Evolutionary conservation across 2,329 filamentous ascomycete species (phyloP), one percentile per base, ranked within the genome.

Genomic region (Botrytis fabae): DNA sequence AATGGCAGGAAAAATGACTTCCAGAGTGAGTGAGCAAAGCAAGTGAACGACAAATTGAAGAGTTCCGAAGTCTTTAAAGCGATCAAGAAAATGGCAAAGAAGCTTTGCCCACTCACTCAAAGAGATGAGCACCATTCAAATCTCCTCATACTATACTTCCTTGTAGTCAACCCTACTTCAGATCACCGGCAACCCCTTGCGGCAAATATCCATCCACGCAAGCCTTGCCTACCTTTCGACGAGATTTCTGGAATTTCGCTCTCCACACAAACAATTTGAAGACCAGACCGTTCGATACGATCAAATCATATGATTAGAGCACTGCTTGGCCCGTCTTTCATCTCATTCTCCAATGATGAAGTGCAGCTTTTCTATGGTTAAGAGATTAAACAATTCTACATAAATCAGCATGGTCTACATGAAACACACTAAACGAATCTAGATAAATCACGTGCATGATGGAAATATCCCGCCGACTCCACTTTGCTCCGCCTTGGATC

Each of bases 1-100:
- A 65, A 65, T 65, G 62, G 16, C 63, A 48, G 28, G 28, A 35
- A 64, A 32, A 28, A 9, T 18, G 42, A 64, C 62, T 64, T 64
- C 62, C 42, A 8, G 62, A 64, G n/a, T 28, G 18, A 65, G 28
- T 46, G 28, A 32, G 40, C 32, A 65, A 35, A 65, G 25, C n/a
- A 46, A 44, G 32, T 25, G 42, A 48, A 48, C 12, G 28, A n/a
- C 44, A 35, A 14, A 65, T 22, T 4, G 5, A 48, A 38, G 14
- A 54, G 14, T n/a, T n/a, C 48, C 12, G 48, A 54, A 8, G 7
- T 57, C 51, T 35, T 48, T 32, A 25, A 25, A 32, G 20, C 51
- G 25, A n/a, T 28, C 51, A 65, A 48, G 42, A 65, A 28, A 48
- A 32, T 16, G 20, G 20, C 1, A 48, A 16, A 18, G 44, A 38